Evolutionary conservation across 352 stramenopile genomes (phyloP).

Genomic region (Poterioochromonas sp.): DNA sequence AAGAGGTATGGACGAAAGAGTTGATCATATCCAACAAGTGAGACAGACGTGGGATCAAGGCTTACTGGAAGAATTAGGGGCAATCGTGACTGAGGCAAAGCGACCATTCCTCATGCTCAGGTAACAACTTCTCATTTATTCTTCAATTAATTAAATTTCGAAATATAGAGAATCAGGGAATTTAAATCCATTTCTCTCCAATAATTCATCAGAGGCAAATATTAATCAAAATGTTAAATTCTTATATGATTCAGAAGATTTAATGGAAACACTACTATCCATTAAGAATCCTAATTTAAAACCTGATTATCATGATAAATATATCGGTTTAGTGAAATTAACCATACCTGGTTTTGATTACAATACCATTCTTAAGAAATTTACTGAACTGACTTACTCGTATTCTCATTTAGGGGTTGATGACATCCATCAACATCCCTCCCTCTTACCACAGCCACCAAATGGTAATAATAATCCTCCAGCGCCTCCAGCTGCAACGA

Average conservation of each 20-base stretch:
- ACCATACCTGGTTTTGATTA: background rate
- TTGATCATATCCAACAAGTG: background rate
- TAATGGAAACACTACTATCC: slow-evolving; percentile 9
- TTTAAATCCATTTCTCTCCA: too few species aligned
- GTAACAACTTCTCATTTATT: too few species aligned
- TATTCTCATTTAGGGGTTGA: background rate
- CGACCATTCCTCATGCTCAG: background rate
- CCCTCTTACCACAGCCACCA: background rate
- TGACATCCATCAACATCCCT: background rate
- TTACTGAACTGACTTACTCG: background rate
- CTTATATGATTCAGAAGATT: slow-evolving; percentile 5
- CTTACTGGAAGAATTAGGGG: background rate
- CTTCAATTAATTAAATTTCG: too few species aligned
- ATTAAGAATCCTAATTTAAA: background rate
- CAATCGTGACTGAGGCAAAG: background rate
- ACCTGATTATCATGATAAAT: background rate
- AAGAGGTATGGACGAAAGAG: background rate
- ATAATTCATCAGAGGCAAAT: too few species aligned
- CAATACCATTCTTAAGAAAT: background rate
- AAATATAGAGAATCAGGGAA: too few species aligned
- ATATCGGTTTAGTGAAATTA: background rate
- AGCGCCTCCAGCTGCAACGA: too few species aligned
- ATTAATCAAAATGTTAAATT: slow-evolving; percentile 8
- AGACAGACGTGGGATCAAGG: background rate
- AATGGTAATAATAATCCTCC: too few species aligned